Evolutionary conservation across 495 filamentous ascomycete species (phyloP).

Genomic region (Neurospora sp.): DNA sequence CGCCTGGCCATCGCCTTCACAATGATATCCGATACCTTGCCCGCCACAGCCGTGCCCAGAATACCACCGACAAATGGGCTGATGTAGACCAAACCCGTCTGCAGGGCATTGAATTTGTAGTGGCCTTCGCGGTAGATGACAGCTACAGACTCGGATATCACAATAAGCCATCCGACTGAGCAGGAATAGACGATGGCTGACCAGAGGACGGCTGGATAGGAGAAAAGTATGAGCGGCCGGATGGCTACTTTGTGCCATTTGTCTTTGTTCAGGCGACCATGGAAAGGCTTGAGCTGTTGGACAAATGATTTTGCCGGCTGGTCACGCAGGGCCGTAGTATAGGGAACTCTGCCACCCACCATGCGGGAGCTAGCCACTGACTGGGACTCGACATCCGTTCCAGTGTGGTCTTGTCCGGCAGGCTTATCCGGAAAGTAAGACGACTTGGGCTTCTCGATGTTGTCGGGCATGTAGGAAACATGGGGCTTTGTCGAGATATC

Average conservation of each 20-base stretch:
- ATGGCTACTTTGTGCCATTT: constrained; percentile 66
- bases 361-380: constrained; percentile 15
- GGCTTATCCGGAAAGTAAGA: neutral
- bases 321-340: constrained; percentile 50
- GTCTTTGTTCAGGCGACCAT: constrained; percentile 67
- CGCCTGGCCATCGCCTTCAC: constrained; percentile 65
- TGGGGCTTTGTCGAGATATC: neutral
- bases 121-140: constrained; percentile 58
- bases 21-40: constrained; percentile 77
- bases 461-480: neutral
- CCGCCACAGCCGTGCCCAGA: constrained; percentile 82
- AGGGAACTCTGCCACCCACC: constrained; percentile 27
- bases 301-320: constrained; percentile 56
- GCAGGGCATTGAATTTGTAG: constrained; percentile 72
- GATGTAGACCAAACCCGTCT: constrained; percentile 80
- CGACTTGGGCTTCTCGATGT: neutral
- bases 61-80: constrained; percentile 83
- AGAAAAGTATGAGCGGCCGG: constrained; percentile 76
- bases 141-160: constrained; percentile 79
- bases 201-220: constrained; percentile 88
- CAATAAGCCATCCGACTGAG: constrained; percentile 89
- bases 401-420: constrained; percentile 1
- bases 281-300: constrained; percentile 61
- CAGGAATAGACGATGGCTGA: constrained; percentile 77
- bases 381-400: constrained; percentile 28